Evolutionary conservation across 179 eudicot genomes (phyloP).

Genomic region (Drosera spatulata): DNA sequence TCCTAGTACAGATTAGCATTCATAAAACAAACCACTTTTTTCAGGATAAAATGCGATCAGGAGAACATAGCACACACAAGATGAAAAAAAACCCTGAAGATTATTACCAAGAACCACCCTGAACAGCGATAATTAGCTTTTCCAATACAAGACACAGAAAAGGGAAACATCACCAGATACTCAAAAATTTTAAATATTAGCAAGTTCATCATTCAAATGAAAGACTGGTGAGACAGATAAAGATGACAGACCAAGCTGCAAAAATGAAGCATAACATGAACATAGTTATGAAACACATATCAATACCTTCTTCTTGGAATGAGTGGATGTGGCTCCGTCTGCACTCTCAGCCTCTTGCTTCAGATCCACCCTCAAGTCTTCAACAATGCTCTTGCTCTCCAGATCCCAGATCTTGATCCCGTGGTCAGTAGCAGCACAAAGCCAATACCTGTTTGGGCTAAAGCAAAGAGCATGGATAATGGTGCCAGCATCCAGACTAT

Average conservation of each 20-base stretch:
- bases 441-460: constrained; percentile 67
- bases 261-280: not conserved
- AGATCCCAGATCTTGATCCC: constrained; percentile 57
- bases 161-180: too few species aligned
- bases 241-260: not conserved
- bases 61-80: too few species aligned
- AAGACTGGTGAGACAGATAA: not conserved
- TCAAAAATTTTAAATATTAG: too few species aligned
- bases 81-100: too few species aligned
- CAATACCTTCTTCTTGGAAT: constrained; percentile 33
- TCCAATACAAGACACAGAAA: too few species aligned
- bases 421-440: constrained; percentile 54
- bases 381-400: constrained; percentile 47
- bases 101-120: too few species aligned
- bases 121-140: too few species aligned
- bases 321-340: constrained; percentile 19
- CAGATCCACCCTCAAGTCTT: constrained; percentile 45
- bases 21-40: too few species aligned
- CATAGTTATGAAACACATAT: not conserved
- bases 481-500: constrained; percentile 42
- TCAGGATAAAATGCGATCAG: too few species aligned
- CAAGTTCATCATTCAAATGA: too few species aligned
- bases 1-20: too few species aligned
- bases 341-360: constrained; percentile 34
- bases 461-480: constrained; percentile 56